A percentile compares a stretch with the other conserved stretches of the same genome.
phyloP scores from a whole-genome alignment of 2,329 filamentous ascomycete species.

The Hymenoscyphus linearis region DNA sequence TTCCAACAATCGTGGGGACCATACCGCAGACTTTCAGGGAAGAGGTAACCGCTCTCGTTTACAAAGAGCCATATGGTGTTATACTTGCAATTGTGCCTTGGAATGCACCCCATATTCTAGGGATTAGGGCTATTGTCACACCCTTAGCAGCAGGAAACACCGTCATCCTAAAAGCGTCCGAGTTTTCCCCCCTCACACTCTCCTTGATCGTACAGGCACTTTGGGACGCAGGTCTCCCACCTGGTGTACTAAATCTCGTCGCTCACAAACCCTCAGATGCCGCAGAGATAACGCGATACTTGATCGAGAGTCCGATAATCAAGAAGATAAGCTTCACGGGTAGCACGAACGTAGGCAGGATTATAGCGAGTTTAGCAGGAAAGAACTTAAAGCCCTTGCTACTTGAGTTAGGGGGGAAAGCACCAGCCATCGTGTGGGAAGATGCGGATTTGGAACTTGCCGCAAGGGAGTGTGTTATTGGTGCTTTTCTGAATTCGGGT shows the following conservation, averaged over 20 bases:
- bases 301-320: slow-evolving; percentile 63
- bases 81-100: slow-evolving; percentile 76
- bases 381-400: slow-evolving; percentile 73
- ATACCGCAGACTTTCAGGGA: slow-evolving; percentile 38
- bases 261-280: slow-evolving; percentile 62
- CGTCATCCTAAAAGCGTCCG: slow-evolving; percentile 65
- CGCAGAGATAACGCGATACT: slow-evolving; percentile 56
- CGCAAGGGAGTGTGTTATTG: slow-evolving; percentile 61
- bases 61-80: slow-evolving; percentile 75
- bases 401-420: slow-evolving; percentile 80
- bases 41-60: slow-evolving; percentile 55
- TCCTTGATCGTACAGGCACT: slow-evolving; percentile 59
- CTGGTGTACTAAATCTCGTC: slow-evolving; percentile 69
- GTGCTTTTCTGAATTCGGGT: slow-evolving; percentile 67
- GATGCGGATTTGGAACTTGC: slow-evolving; percentile 74
- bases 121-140: slow-evolving; percentile 49
- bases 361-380: slow-evolving; percentile 65
- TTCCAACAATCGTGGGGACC: slow-evolving; percentile 33
- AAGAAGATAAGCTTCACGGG: slow-evolving; percentile 88
- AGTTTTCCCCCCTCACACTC: slow-evolving; percentile 59
- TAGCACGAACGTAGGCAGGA: slow-evolving; percentile 65
- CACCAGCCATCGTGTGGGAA: slow-evolving; percentile 69
- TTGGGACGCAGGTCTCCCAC: slow-evolving; percentile 70
- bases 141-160: slow-evolving; percentile 77
- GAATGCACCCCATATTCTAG: slow-evolving; percentile 56